A percentile compares a stretch with the other conserved stretches of the same genome.
Conservation (phyloP, 2,329 filamentous ascomycete species). For the Plectosphaerella cucumerina region DNA sequence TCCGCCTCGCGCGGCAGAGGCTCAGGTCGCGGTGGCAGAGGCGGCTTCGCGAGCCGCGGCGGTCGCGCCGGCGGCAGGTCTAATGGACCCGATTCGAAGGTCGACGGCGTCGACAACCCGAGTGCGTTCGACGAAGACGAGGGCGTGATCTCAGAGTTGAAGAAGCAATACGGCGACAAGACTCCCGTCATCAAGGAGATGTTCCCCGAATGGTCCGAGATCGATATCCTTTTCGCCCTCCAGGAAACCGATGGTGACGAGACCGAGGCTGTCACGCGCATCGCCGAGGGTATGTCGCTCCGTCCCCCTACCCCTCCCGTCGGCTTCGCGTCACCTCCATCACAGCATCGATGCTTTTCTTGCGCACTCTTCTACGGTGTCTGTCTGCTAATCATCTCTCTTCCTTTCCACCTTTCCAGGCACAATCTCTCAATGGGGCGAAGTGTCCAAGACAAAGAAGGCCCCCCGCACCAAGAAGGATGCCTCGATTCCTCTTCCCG, state of each 20-base stretch:
- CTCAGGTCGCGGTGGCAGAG: slow-evolving; percentile 80
- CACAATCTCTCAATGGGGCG: slow-evolving; percentile 76
- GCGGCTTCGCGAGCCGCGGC: slow-evolving; percentile 68
- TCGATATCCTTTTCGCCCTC: slow-evolving; percentile 88
- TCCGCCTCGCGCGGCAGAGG: slow-evolving; percentile 84
- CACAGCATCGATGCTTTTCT: neutral
- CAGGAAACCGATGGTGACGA: slow-evolving; percentile 83
- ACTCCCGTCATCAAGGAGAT: slow-evolving; percentile 83
- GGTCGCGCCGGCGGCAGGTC: slow-evolving; percentile 60
- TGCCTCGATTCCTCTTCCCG: slow-evolving; percentile 48
- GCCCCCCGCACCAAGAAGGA: slow-evolving; percentile 70
- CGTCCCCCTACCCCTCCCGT: neutral
- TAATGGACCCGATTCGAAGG: slow-evolving; percentile 59
- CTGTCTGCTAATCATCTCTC: slow-evolving; percentile 22
- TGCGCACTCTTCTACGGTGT: neutral
- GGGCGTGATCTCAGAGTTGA: slow-evolving; percentile 85
- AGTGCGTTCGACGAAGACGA: slow-evolving; percentile 68
- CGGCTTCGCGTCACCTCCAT: slow-evolving; percentile 3
- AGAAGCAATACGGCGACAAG: slow-evolving; percentile 81
- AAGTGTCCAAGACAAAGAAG: slow-evolving; percentile 79
- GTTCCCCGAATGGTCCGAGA: slow-evolving; percentile 93
- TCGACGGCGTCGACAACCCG: slow-evolving; percentile 50
- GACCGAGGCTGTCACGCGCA: slow-evolving; percentile 69
- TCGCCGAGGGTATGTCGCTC: slow-evolving; percentile 64
- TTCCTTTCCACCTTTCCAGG: slow-evolving; percentile 50